Percentiles rank a stretch among this genome's conserved stretches.
phyloP scores from a whole-genome alignment of 2,329 filamentous ascomycete genomes.

The Diaporthe destruens region DNA sequence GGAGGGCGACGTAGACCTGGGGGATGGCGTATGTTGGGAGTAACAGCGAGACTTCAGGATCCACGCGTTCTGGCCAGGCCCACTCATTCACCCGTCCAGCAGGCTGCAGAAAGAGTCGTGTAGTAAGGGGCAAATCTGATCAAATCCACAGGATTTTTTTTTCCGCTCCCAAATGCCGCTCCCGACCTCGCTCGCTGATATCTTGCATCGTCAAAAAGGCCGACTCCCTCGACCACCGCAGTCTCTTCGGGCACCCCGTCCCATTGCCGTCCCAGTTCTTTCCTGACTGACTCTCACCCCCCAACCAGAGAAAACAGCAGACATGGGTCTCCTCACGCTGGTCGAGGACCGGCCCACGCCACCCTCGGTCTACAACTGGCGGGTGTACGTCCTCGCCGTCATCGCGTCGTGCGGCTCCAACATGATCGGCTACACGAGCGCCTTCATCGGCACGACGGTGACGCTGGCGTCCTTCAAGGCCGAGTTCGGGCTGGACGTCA shows the following conservation, averaged over 20 bases:
- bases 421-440: conserved; percentile 74
- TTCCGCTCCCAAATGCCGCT: neutral
- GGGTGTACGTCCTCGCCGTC: conserved; percentile 66
- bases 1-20: neutral
- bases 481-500: conserved; percentile 74
- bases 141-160: neutral
- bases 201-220: conserved; percentile 7
- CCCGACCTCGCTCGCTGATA: conserved; percentile 5
- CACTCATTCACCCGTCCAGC: neutral
- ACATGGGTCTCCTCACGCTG: conserved; percentile 59
- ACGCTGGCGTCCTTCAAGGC: conserved; percentile 75
- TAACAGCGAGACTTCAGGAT: no score
- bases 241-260: neutral
- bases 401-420: conserved; percentile 69
- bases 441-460: conserved; percentile 84
- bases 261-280: neutral
- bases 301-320: neutral
- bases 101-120: neutral
- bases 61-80: conserved; percentile 6
- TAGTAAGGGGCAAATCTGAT: conserved; percentile 6
- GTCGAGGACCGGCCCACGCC: conserved; percentile 70
- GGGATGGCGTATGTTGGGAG: conserved; percentile 10
- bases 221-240: conserved; percentile 9
- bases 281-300: no score
- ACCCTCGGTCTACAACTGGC: conserved; percentile 70